Evolutionary conservation across 208 protist genomes (phyloP).

Genomic region (Jaenimonas drosophilae): DNA sequence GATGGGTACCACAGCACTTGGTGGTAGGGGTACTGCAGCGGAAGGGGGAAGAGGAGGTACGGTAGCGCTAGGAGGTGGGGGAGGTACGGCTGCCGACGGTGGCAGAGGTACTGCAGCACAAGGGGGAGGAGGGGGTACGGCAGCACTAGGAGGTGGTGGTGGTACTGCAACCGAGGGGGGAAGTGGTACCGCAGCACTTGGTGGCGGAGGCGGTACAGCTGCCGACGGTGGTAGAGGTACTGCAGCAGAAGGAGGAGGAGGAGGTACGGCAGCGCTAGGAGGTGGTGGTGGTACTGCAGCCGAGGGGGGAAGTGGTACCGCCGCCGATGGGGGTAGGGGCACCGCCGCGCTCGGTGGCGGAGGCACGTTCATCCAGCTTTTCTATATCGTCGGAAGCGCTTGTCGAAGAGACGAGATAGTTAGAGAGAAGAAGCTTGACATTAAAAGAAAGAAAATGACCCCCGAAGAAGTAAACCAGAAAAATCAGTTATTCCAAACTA

Average conservation of each 20-base stretch:
- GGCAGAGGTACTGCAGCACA: constrained; percentile 12
- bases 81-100: constrained; percentile 5
- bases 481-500: no score
- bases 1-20: constrained; percentile 3
- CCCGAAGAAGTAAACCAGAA: no score
- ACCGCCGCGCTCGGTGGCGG: constrained; percentile 8
- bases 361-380: neutral
- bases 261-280: constrained; percentile 9
- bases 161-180: constrained; percentile 8
- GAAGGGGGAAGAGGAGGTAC: constrained; percentile 6
- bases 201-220: constrained; percentile 12
- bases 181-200: constrained; percentile 6
- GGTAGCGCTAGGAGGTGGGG: constrained; percentile 8
- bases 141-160: constrained; percentile 7
- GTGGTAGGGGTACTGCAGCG: constrained; percentile 4
- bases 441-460: no score
- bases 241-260: constrained; percentile 7
- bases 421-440: no score
- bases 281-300: constrained; percentile 13
- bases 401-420: no score
- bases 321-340: constrained; percentile 8
- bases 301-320: constrained; percentile 11
- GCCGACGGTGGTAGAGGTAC: constrained; percentile 8
- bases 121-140: constrained; percentile 1
- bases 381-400: no score